Percentiles rank a stretch among this genome's conserved stretches.
Evolutionary conservation across 208 protist genomes (phyloP).

Genomic region (Crithidia thermophila): DNA sequence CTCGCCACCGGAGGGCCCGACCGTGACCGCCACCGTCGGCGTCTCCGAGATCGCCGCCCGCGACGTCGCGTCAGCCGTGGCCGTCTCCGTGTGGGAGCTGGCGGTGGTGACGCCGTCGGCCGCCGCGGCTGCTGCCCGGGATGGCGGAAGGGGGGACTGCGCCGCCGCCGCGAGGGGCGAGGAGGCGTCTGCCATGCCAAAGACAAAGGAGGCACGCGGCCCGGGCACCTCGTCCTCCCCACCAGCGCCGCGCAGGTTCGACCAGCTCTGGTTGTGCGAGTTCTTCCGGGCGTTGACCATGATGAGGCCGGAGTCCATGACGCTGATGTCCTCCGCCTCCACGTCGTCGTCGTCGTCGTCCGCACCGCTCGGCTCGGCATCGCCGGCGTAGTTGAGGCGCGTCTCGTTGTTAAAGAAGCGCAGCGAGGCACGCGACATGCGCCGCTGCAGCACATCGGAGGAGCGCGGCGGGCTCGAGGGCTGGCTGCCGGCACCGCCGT

Average conservation of each 20-base stretch:
- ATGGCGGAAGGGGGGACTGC: neutral
- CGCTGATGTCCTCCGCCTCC: neutral
- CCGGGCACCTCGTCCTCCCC: neutral
- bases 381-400: conserved; percentile 19
- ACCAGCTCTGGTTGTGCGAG: neutral
- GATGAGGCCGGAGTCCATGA: neutral
- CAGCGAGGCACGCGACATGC: conserved; percentile 28
- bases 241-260: neutral
- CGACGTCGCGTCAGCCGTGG: neutral
- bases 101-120: too few species aligned
- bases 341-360: too few species aligned
- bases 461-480: neutral
- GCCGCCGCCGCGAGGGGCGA: neutral
- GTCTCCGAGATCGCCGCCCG: neutral
- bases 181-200: neutral
- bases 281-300: neutral
- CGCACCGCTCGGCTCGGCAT: conserved; percentile 3
- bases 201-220: neutral
- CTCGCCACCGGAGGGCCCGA: neutral
- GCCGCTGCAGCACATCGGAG: conserved; percentile 9
- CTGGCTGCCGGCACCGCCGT: neutral
- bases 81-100: neutral
- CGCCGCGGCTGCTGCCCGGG: neutral
- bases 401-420: conserved; percentile 23
- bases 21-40: neutral